A percentile compares a stretch with the other conserved stretches of the same genome.
phyloP scores from a whole-genome alignment of 495 filamentous ascomycete species.

The Aspergillus sclerotiicarbonarius region DNA sequence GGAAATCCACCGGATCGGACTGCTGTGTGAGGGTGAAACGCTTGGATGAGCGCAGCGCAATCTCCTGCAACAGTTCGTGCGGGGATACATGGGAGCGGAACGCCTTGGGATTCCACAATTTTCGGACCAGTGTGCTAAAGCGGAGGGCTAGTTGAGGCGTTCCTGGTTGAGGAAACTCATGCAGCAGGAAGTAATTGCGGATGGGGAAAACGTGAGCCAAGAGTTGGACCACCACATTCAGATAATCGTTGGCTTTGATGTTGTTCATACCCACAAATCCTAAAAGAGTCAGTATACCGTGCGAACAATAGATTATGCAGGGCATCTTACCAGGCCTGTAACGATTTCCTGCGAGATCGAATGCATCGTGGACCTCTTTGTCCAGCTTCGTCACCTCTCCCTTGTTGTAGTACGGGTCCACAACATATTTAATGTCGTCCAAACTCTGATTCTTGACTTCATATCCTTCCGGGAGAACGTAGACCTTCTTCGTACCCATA shows the following conservation, averaged over 20 bases:
- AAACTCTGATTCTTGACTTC: conserved; percentile 93
- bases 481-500: conserved; percentile 91
- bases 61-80: conserved; percentile 93
- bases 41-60: conserved; percentile 85
- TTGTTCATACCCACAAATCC: conserved; percentile 99
- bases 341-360: conserved; percentile 75
- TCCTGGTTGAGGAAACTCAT: conserved; percentile 48
- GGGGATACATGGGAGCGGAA: conserved; percentile 98
- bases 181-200: conserved; percentile 89
- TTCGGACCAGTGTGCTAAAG: conserved; percentile 86
- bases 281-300: conserved; percentile 21
- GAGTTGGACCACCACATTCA: conserved; percentile 94
- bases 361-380: conserved; percentile 68
- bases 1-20: conserved; percentile 93
- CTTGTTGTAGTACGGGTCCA: conserved; percentile 82
- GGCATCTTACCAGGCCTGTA: conserved; percentile 69
- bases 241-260: conserved; percentile 98
- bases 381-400: conserved; percentile 78
- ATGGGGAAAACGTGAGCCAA: conserved; percentile 87
- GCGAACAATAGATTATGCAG: not conserved
- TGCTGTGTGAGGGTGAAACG: conserved; percentile 88
- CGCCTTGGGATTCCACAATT: conserved; percentile 96
- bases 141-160: conserved; percentile 66
- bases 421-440: conserved; percentile 98
- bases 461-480: conserved; percentile 95